A percentile compares a stretch with the other conserved stretches of the same genome.
These are phyloP conservation scores for Petunia hybrid DNA, from an alignment of 305 asterid genomes.

Conservation along the genomic window DNA sequence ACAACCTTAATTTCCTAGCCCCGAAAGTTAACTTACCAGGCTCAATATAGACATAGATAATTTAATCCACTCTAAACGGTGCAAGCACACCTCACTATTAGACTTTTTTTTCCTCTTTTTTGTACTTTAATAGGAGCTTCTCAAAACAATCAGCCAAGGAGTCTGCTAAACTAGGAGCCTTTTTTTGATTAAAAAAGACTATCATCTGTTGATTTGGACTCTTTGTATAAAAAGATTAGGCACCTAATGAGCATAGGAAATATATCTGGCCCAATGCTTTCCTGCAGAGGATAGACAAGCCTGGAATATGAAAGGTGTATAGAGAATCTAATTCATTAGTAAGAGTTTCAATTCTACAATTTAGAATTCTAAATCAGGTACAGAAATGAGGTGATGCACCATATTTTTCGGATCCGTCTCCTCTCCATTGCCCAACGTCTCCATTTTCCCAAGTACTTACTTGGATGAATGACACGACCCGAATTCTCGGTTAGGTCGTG, in stretches of 20 bases:
- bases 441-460: too few species aligned
- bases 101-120: constrained; percentile 58
- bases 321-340: background rate
- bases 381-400: too few species aligned
- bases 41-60: background rate
- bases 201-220: too few species aligned
- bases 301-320: background rate
- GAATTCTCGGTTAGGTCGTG: too few species aligned
- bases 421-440: too few species aligned
- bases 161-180: constrained; percentile 90
- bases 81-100: background rate
- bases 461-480: too few species aligned
- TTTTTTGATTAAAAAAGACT: constrained; percentile 76
- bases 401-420: too few species aligned
- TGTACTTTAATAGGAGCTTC: constrained; percentile 66
- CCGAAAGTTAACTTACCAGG: constrained; percentile 40
- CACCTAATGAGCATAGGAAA: constrained; percentile 83
- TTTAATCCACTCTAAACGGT: background rate
- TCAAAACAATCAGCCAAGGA: constrained; percentile 92
- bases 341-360: background rate
- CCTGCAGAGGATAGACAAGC: constrained; percentile 38
- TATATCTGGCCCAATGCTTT: constrained; percentile 81
- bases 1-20: constrained; percentile 86
- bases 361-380: too few species aligned
- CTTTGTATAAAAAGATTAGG: constrained; percentile 53